Evolutionary conservation across 1,284 basidiomycete species (phyloP), one percentile per base, ranked within the genome.

Genomic region (Vanrija humicola): DNA sequence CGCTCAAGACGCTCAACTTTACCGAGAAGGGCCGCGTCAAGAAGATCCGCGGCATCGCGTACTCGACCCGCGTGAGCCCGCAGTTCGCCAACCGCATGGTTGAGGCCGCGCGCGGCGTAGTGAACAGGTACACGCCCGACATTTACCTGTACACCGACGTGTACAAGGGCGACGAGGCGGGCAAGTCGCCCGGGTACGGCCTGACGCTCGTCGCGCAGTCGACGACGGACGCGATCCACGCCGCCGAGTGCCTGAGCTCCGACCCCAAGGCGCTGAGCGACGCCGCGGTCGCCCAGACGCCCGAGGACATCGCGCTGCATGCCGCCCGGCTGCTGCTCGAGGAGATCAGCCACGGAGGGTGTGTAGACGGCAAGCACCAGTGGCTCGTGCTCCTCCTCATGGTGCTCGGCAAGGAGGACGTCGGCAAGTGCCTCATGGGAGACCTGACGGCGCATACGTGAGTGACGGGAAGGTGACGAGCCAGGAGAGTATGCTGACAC

Each of bases 1-100:
- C 89, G 63, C 83, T 93, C 46, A 94, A 92, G 68, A 92, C 90
- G 0, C 70, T 98, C 54, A 89, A 98, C 67, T 98, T 98, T 65
- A 83, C 90, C 1, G 89, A 95, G 25, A 82, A 86, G 6, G 96
- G 96, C 1, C 88, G 88, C 71, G 86, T 99, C 62, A 90, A 89
- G 72, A 86, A 93, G 66, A 97, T 99, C 76, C 84, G 96, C 55
- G 96, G 96, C 19, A 89, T 98, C 45, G 89, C 96, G 85, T 95
- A 95, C 75, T 89, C 89, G 3, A 93, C 95, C 25, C 87, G 96
- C 45, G 94, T 98, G 16, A 94, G 86, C 59, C 95, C 96, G 18
- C 94, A 98, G 70, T 91, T 98, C 72, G 93, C 94, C 3, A 98
- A 97, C 75, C 84, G 96, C 46, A 91, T 98, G 86, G 96, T 98